These are phyloP conservation scores for Camelina neglecta DNA, from an alignment of 345 rosid species.

Conservation along the genomic window DNA sequence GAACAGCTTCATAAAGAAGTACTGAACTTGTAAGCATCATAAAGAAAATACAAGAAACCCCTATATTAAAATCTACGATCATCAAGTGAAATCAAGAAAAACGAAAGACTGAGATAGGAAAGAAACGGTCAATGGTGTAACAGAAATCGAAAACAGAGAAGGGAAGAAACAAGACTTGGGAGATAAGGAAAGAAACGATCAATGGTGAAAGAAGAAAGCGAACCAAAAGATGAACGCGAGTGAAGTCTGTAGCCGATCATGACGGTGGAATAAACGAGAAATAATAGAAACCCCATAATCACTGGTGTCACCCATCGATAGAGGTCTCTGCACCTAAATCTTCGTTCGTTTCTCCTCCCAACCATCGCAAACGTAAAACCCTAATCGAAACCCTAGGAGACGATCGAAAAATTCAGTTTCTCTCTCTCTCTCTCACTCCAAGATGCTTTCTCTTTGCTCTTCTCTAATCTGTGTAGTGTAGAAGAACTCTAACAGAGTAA, in stretches of 20 bases:
- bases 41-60: not conserved
- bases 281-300: not conserved
- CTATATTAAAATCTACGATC: constrained; percentile 14
- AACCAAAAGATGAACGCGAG: constrained; percentile 48
- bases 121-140: not conserved
- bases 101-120: not conserved
- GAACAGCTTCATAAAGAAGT: not conserved
- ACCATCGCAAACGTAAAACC: not conserved
- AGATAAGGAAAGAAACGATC: not conserved
- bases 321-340: not conserved
- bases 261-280: constrained; percentile 34
- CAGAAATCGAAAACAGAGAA: constrained; percentile 1
- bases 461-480: not conserved
- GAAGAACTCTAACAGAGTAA: not conserved
- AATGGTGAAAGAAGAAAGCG: constrained; percentile 21
- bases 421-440: not conserved
- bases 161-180: constrained; percentile 1
- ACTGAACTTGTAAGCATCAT: not conserved
- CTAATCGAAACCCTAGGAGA: not conserved
- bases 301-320: not conserved
- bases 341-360: constrained; percentile 5
- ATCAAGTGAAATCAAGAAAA: not conserved
- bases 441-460: constrained; percentile 4
- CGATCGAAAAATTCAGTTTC: constrained; percentile 9
- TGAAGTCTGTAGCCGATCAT: constrained; percentile 55